These are phyloP conservation scores for Lumnitzera littorea DNA, from an alignment of 345 rosid genomes.

Conservation along the genomic window DNA sequence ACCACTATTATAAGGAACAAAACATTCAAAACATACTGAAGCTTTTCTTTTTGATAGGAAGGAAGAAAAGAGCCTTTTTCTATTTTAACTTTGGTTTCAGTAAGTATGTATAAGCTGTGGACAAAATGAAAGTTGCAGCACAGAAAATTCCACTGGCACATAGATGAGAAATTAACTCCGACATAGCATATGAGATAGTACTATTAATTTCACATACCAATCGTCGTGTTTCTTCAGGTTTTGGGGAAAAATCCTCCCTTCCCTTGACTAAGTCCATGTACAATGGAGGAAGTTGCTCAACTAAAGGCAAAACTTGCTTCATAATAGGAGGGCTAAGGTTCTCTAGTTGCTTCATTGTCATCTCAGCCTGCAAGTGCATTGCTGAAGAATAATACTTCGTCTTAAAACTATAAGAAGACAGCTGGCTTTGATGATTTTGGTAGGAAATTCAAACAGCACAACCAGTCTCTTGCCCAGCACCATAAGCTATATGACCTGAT, in stretches of 20 bases:
- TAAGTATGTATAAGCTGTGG: neutral
- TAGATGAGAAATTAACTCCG: neutral
- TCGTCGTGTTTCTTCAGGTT: conserved; percentile 93
- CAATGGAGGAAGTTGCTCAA: conserved; percentile 93
- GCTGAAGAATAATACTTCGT: neutral
- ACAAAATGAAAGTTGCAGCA: neutral
- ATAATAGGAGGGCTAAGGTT: conserved; percentile 84
- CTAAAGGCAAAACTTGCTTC: conserved; percentile 93
- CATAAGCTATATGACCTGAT: too few relatives aligned
- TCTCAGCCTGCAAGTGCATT: conserved; percentile 67
- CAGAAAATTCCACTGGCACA: neutral
- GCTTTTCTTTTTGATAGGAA: too few relatives aligned
- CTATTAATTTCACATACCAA: conserved; percentile 53
- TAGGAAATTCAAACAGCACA: neutral
- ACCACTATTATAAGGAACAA: neutral
- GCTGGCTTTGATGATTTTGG: too few relatives aligned
- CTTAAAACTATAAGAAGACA: neutral
- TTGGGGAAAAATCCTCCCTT: conserved; percentile 90
- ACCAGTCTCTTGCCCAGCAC: too few relatives aligned
- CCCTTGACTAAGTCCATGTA: conserved; percentile 93
- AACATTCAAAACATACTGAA: neutral
- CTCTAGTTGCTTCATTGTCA: conserved; percentile 87
- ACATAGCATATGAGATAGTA: neutral
- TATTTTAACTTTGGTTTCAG: too few relatives aligned
- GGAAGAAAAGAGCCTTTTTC: too few relatives aligned